Conservation (phyloP, 345 rosid species). For the Hibiscus mutabilis region DNA sequence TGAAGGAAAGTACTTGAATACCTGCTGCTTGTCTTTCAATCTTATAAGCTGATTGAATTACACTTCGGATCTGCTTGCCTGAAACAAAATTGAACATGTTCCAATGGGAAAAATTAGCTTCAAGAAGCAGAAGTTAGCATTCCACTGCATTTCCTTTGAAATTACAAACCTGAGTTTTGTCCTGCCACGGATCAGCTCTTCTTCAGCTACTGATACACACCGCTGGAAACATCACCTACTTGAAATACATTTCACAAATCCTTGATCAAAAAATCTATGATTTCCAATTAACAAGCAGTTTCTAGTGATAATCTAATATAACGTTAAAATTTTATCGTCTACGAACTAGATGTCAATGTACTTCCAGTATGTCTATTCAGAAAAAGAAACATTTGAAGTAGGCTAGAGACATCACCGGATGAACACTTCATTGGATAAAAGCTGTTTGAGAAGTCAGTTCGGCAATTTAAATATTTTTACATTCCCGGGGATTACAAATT, state of each 20-base stretch:
- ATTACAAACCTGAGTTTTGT: conserved; percentile 72
- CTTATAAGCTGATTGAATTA: conserved; percentile 60
- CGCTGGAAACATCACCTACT: conserved; percentile 32
- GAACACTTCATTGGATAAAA: background rate
- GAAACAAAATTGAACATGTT: conserved; percentile 25
- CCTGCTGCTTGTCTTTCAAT: conserved; percentile 87
- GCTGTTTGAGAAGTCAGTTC: background rate
- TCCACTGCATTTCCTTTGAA: conserved; percentile 1
- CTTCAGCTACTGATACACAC: conserved; percentile 63
- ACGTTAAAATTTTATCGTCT: background rate
- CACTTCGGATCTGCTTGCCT: conserved; percentile 70
- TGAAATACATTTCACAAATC: conserved; percentile 34
- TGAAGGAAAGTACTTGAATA: conserved; percentile 19
- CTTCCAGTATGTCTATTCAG: background rate
- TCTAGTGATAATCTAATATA: background rate
- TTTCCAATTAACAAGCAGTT: background rate
- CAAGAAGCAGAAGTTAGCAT: conserved; percentile 6
- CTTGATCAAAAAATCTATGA: background rate
- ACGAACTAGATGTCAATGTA: background rate
- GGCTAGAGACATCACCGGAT: background rate
- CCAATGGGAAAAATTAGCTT: conserved; percentile 1
- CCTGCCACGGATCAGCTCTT: conserved; percentile 68
- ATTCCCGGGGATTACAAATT: background rate
- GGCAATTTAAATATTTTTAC: background rate
- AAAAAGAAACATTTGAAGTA: background rate